Evolutionary conservation across 2,329 filamentous ascomycete genomes (phyloP).

Genomic region (Fusarium sp.): DNA sequence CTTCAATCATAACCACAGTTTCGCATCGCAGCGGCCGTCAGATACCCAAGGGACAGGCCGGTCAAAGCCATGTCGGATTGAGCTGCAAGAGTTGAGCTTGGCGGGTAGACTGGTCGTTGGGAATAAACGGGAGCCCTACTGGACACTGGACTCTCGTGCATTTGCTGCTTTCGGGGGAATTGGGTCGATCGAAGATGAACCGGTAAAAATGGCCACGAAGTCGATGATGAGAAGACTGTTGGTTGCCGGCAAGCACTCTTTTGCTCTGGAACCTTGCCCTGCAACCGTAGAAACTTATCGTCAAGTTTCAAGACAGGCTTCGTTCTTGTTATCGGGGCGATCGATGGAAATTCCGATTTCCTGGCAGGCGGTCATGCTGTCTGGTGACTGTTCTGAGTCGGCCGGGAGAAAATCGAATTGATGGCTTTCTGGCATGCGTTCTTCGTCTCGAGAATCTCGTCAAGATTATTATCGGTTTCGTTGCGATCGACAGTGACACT

Average conservation of each 20-base stretch:
- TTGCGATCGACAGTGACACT: rapidly evolving
- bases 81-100: neutral
- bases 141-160: neutral
- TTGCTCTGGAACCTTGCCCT: neutral
- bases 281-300: neutral
- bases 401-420: neutral
- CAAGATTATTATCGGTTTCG: neutral
- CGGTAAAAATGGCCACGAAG: rapidly evolving
- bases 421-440: neutral
- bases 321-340: neutral
- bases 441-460: rapidly evolving
- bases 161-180: neutral
- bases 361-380: neutral
- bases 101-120: neutral
- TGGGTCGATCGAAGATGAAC: rapidly evolving
- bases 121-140: neutral
- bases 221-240: rapidly evolving
- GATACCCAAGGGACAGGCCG: rapidly evolving
- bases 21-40: neutral
- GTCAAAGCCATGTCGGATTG: neutral
- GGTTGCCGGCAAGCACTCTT: neutral
- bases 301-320: neutral
- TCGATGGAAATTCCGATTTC: neutral
- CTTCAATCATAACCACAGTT: neutral
- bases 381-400: neutral